phyloP scores from a whole-genome alignment of 805 yeast genomes.

The Schwanniomyces sp. region DNA sequence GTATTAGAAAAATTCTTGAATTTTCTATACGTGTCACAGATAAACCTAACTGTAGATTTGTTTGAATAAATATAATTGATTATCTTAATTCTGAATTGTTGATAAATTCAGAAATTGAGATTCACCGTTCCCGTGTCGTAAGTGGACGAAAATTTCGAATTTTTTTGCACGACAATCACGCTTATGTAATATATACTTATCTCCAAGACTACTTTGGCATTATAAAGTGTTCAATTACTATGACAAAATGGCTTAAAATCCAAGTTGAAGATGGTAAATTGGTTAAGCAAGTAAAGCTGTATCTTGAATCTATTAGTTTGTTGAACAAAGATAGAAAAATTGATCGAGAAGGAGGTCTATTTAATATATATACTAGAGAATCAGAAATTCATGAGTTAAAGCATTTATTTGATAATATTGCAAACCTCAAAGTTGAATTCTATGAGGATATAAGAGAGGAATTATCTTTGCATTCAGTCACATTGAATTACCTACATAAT shows the following conservation, averaged over 20 bases:
- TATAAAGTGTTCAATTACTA: not conserved
- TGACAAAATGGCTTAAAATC: conserved; percentile 4
- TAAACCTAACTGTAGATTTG: not conserved
- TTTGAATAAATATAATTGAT: not conserved
- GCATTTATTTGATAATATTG: not conserved
- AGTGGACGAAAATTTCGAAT: conserved; percentile 5
- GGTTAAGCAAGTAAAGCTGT: conserved; percentile 18
- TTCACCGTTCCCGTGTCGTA: not conserved
- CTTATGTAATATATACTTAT: conserved; percentile 1
- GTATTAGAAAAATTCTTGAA: conserved; percentile 1
- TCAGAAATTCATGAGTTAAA: not conserved
- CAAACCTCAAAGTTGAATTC: not conserved
- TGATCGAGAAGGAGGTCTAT: conserved; percentile 6
- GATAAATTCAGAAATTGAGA: not conserved
- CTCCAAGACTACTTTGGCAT: not conserved
- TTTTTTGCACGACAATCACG: conserved; percentile 1
- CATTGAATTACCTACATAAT: not conserved
- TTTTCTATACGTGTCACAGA: not conserved
- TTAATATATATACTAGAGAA: conserved; percentile 13
- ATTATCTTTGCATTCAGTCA: not conserved
- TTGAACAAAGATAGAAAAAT: conserved; percentile 19
- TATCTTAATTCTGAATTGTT: not conserved
- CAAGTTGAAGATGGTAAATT: conserved; percentile 9
- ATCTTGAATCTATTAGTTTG: conserved; percentile 11
- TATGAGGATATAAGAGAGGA: not conserved